Percentiles rank a stretch among this genome's conserved stretches.
These are phyloP conservation scores for Suillus decipiens DNA, from an alignment of 768 basidiomycete species.

Conservation along the genomic window DNA sequence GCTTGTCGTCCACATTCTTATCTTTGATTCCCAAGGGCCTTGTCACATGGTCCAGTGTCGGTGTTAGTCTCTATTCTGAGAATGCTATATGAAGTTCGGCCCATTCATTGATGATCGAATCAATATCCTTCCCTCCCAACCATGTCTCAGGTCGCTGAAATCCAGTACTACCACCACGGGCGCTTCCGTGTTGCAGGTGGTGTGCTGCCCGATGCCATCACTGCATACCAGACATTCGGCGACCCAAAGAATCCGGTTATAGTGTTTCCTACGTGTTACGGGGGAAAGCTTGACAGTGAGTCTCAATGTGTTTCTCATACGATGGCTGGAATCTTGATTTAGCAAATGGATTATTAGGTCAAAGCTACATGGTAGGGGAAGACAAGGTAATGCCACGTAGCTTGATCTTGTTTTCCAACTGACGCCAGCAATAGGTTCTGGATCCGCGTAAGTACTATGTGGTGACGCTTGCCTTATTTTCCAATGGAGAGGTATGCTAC, in stretches of 20 bases:
- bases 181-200: constrained; percentile 55
- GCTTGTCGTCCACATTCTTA: constrained; percentile 1
- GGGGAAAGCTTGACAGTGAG: constrained; percentile 53
- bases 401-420: neutral
- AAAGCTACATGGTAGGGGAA: constrained; percentile 51
- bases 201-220: constrained; percentile 54
- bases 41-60: constrained; percentile 11
- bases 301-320: constrained; percentile 10
- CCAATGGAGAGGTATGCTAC: constrained; percentile 54
- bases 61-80: neutral
- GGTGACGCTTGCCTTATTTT: constrained; percentile 59
- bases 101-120: neutral
- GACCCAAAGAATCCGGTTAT: constrained; percentile 54
- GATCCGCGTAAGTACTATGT: constrained; percentile 54
- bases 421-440: constrained; percentile 36
- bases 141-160: constrained; percentile 31
- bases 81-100: neutral
- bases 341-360: constrained; percentile 38
- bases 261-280: constrained; percentile 62
- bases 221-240: constrained; percentile 62
- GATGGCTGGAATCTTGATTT: constrained; percentile 11
- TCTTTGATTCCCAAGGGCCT: neutral
- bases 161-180: constrained; percentile 54
- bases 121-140: constrained; percentile 1
- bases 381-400: constrained; percentile 40